Evolutionary conservation across 345 rosid genomes (phyloP).

Genomic region (Ceriops tagal): DNA sequence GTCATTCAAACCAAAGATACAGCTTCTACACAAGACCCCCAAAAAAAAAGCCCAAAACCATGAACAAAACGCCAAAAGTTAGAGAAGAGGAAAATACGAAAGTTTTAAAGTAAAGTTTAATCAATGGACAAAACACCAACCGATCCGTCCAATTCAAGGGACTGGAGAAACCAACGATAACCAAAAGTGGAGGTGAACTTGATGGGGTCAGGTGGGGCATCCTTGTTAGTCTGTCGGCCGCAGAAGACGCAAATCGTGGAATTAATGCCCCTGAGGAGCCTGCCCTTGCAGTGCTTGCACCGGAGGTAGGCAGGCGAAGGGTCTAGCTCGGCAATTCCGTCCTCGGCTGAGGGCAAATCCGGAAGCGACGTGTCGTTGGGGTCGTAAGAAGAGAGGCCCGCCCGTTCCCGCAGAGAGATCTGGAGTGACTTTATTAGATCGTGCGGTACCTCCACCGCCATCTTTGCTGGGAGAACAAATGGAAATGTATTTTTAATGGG

Average conservation of each 20-base stretch:
- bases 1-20: too few relatives aligned
- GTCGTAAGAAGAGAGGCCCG: conserved; percentile 51
- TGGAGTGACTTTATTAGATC: conserved; percentile 54
- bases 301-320: conserved; percentile 60
- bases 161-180: conserved; percentile 61
- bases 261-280: conserved; percentile 52
- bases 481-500: not conserved
- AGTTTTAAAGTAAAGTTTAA: not conserved
- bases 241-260: conserved; percentile 80
- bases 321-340: conserved; percentile 49
- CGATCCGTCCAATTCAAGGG: conserved; percentile 73
- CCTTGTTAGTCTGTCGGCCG: conserved; percentile 41
- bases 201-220: conserved; percentile 55
- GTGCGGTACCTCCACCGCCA: conserved; percentile 55
- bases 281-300: conserved; percentile 64
- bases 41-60: not conserved
- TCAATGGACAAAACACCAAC: conserved; percentile 30
- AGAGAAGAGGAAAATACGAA: not conserved
- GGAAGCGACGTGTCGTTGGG: conserved; percentile 39
- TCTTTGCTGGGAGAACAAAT: conserved; percentile 1
- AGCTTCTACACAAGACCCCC: not conserved
- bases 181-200: conserved; percentile 56
- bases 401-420: conserved; percentile 58
- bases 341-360: conserved; percentile 38
- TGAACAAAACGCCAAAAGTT: not conserved